Percentiles rank a stretch among this genome's conserved stretches.
These are phyloP conservation scores for Cutaneotrichosporon spelunceum DNA, from an alignment of 1,284 basidiomycete genomes.

Conservation along the genomic window DNA sequence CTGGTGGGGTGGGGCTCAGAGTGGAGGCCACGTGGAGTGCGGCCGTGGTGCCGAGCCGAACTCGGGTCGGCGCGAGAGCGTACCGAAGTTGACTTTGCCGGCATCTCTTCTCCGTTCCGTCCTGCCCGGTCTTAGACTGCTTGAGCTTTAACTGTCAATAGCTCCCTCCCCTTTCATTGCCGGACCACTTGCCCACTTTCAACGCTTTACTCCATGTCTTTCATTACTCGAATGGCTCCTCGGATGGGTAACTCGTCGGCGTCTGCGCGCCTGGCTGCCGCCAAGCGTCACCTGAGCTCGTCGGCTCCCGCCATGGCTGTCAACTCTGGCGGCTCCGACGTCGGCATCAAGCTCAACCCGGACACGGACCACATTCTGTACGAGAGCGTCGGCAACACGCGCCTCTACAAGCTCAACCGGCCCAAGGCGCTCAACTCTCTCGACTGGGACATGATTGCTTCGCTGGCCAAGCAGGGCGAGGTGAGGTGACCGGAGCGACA, in stretches of 20 bases:
- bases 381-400: slow-evolving; percentile 27
- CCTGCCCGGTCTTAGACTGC: neutral
- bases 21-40: neutral
- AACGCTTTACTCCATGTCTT: slow-evolving; percentile 22
- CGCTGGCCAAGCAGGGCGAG: slow-evolving; percentile 58
- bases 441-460: slow-evolving; percentile 73
- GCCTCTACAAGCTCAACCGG: slow-evolving; percentile 60
- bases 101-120: neutral
- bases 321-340: slow-evolving; percentile 9
- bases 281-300: slow-evolving; percentile 37
- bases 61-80: slow-evolving; percentile 2
- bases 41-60: neutral
- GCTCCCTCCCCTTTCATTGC: neutral
- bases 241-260: slow-evolving; percentile 28
- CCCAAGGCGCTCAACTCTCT: slow-evolving; percentile 82
- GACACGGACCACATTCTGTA: slow-evolving; percentile 29
- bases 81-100: neutral
- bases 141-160: neutral
- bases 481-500: slow-evolving; percentile 25
- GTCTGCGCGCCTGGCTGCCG: slow-evolving; percentile 30
- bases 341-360: slow-evolving; percentile 12
- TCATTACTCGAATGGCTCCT: slow-evolving; percentile 26
- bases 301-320: slow-evolving; percentile 20
- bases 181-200: neutral
- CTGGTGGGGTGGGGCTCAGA: neutral